Percentiles rank a stretch among this genome's conserved stretches.
These are phyloP conservation scores for Mycena sanguinolenta DNA, from an alignment of 768 basidiomycete genomes.

Conservation along the genomic window DNA sequence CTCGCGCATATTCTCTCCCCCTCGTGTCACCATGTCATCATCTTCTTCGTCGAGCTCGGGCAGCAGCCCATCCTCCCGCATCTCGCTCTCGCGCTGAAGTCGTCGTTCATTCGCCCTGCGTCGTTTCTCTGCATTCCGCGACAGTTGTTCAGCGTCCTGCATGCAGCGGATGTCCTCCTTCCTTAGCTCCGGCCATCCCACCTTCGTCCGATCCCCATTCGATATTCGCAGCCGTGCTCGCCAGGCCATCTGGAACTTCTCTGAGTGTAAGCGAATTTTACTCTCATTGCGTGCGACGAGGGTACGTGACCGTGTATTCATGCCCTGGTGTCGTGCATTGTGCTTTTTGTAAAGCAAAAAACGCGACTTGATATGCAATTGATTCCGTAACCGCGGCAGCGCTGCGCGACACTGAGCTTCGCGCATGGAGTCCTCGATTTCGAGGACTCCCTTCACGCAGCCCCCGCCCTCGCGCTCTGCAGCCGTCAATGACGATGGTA, in stretches of 20 bases:
- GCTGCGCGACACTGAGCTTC: constrained; percentile 23
- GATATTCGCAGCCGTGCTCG: constrained; percentile 2
- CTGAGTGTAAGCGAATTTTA: constrained; percentile 19
- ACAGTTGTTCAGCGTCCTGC: constrained; percentile 15
- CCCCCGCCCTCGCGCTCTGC: neutral
- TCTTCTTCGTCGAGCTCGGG: neutral
- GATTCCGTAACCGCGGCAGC: constrained; percentile 18
- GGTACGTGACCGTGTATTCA: constrained; percentile 23
- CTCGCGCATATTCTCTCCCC: neutral
- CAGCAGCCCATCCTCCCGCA: too few relatives aligned
- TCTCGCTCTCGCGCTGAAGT: too few relatives aligned
- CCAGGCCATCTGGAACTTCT: constrained; percentile 29
- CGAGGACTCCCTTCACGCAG: neutral
- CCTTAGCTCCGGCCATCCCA: neutral
- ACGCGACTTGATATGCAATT: constrained; percentile 24
- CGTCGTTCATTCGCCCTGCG: too few relatives aligned
- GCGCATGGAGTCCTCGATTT: constrained; percentile 15
- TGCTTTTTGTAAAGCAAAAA: constrained; percentile 7
- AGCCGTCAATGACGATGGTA: neutral
- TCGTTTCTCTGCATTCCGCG: neutral
- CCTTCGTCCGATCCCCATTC: neutral
- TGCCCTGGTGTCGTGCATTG: constrained; percentile 12
- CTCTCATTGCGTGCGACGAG: constrained; percentile 23
- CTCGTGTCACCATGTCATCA: neutral
- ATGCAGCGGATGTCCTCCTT: constrained; percentile 20